Percentiles rank a stretch among this genome's conserved stretches.
Conservation (phyloP, 441 rosid genomes). For the Gossypium schwendimanii region DNA sequence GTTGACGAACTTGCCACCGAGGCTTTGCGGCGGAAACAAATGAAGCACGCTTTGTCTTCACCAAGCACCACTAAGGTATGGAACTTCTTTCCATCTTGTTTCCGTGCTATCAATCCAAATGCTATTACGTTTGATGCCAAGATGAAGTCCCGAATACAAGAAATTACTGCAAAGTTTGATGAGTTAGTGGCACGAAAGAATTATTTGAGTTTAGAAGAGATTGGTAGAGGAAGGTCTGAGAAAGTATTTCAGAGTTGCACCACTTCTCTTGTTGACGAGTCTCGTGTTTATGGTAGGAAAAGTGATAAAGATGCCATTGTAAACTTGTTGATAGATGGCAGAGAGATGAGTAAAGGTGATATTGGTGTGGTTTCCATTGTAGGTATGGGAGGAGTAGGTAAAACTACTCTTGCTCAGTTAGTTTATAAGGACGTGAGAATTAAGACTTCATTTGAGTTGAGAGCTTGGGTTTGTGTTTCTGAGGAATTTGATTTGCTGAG, state of each 20-base stretch:
- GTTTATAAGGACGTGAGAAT: constrained; percentile 7
- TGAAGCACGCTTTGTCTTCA: neutral
- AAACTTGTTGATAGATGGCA: neutral
- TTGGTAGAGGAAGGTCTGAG: neutral
- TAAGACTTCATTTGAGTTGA: constrained; percentile 5
- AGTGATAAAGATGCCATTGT: constrained; percentile 1
- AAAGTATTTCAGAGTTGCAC: neutral
- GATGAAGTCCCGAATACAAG: neutral
- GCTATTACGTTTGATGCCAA: neutral
- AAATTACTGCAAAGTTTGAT: neutral
- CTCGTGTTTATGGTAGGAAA: constrained; percentile 5
- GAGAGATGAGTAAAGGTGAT: neutral
- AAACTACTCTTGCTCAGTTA: constrained; percentile 18
- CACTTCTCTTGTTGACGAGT: constrained; percentile 2
- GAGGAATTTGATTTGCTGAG: neutral
- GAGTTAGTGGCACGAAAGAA: neutral
- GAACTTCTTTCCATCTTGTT: neutral
- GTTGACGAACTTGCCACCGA: constrained; percentile 17
- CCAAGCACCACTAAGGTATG: constrained; percentile 4
- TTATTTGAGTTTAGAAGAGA: neutral
- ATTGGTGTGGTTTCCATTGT: constrained; percentile 9
- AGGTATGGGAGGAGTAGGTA: constrained; percentile 15
- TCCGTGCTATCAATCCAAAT: neutral
- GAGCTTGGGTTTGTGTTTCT: constrained; percentile 14
- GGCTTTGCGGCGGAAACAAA: constrained; percentile 1